These are phyloP conservation scores for Calonectria fujianensis DNA, from an alignment of 2,329 filamentous ascomycete species.

Conservation along the genomic window DNA sequence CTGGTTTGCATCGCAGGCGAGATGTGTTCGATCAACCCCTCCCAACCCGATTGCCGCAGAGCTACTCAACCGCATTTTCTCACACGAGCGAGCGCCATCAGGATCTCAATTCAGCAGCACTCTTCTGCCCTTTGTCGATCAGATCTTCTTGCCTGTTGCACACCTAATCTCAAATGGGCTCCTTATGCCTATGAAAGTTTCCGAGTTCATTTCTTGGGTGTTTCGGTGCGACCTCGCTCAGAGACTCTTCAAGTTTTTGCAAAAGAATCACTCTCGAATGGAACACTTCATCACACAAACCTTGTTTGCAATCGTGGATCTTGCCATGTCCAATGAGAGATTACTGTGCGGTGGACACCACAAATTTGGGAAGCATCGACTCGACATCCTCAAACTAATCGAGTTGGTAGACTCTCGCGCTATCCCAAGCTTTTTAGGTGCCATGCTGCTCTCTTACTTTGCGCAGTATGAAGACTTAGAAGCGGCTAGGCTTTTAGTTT, in stretches of 20 bases:
- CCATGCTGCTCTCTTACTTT: constrained; percentile 22
- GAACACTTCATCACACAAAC: constrained; percentile 8
- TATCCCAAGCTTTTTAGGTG: background rate
- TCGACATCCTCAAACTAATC: constrained; percentile 16
- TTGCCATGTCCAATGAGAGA: constrained; percentile 7
- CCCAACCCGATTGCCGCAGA: background rate
- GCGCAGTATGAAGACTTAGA: constrained; percentile 14
- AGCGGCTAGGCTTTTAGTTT: constrained; percentile 9
- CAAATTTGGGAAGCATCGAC: constrained; percentile 5
- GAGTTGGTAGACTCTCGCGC: constrained; percentile 5
- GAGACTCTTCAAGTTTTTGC: constrained; percentile 13
- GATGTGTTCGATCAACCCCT: background rate
- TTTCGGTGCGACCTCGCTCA: background rate
- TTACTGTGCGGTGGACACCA: background rate
- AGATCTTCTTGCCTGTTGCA: constrained; percentile 24
- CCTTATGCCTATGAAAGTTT: background rate
- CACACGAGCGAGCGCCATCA: background rate
- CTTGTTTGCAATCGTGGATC: constrained; percentile 8
- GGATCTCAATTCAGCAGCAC: constrained; percentile 4
- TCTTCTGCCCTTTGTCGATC: constrained; percentile 8
- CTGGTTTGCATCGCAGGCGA: background rate
- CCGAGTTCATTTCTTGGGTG: background rate
- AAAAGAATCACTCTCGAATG: background rate
- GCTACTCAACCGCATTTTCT: background rate
- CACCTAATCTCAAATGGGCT: constrained; percentile 18